Base-by-base conservation (phyloP, 164 flowering plant genomes). In the Pachysandra terminalis region DNA sequence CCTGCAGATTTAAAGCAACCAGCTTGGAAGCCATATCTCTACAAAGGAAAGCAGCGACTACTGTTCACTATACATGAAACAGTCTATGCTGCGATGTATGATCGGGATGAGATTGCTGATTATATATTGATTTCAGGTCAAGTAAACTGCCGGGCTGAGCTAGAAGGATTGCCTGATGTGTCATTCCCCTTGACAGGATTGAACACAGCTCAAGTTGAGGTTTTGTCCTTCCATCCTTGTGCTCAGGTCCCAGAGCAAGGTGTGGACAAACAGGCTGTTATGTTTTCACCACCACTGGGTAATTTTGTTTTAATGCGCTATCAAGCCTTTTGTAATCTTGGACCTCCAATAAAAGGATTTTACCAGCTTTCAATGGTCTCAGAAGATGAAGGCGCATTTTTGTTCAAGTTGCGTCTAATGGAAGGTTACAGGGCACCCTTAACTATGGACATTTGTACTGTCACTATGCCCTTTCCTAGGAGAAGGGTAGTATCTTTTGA, bases 281-380 rank as follows among this genome's bases (percentile, higher is more conserved):
- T 89, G 81, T 90, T 96, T 81, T 84, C 93, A 53, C 99, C 99
- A 51, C 99, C 98, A 14, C 73, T 91, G 41, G 98, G 99, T 28
- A 93, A 96, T 78, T 96, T 96, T 76, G 83, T 85, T 55, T 82
- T 96, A 40, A 81, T 96, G 86, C 89, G 86, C 28, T 96, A 96
- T 79, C 95, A 87, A 71, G 90, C 90, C 48, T 72, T 52, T 3
- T 87, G 90, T 76, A 68, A 81, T 69, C 74, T 84, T 78, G 91
- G 93, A 66, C 97, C 96, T 74, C 98, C 99, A 16, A 63, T 96
- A 37, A 87, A 88, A 71, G 99, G 99, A n/a, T 96, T 96, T 79
- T 96, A 96, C 78, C 99, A 96, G 81, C 88, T 96, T 25, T 96
- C 99, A 32, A 96, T 96, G 99, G 97, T 96, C 40, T 96, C 98